Evolutionary conservation across 148 eudicot species (phyloP).

Genomic region (Rhododendron williamsianum): DNA sequence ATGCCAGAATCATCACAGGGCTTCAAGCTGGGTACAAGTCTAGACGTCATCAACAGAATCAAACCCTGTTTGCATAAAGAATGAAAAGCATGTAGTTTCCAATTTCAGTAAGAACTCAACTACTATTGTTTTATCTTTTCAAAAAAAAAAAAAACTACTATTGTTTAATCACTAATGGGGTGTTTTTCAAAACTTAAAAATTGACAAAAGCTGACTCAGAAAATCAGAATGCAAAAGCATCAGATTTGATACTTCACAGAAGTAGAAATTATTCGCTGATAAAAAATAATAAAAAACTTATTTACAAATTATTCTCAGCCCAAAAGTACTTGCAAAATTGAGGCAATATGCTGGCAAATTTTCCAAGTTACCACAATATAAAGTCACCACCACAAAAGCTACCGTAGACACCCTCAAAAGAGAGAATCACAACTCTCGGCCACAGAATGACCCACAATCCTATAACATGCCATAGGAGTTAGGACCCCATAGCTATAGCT

Average conservation of each 20-base stretch:
- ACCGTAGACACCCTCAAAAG: neutral
- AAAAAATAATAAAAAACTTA: too few species aligned
- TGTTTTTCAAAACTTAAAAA: neutral
- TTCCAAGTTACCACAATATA: neutral
- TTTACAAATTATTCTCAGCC: neutral
- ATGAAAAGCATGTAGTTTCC: neutral
- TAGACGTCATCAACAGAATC: constrained; percentile 49
- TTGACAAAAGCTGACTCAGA: neutral
- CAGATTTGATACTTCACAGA: neutral
- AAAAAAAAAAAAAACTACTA: neutral
- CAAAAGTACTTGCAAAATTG: neutral
- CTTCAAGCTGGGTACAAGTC: constrained; percentile 44
- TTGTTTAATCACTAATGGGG: neutral
- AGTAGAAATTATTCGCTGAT: neutral
- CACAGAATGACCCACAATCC: neutral
- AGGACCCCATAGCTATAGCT: neutral
- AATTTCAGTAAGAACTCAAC: neutral
- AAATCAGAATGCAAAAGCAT: neutral
- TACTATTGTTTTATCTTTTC: neutral
- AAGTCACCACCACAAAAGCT: neutral
- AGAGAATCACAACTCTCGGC: neutral
- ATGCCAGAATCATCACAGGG: constrained; percentile 34
- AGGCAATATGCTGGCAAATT: neutral
- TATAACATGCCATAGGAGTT: neutral
- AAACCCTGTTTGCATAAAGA: constrained; percentile 43